A percentile compares a stretch with the other conserved stretches of the same genome.
phyloP scores from a whole-genome alignment of 2,329 filamentous ascomycete species.

The Paracoccidioides lutzii region DNA sequence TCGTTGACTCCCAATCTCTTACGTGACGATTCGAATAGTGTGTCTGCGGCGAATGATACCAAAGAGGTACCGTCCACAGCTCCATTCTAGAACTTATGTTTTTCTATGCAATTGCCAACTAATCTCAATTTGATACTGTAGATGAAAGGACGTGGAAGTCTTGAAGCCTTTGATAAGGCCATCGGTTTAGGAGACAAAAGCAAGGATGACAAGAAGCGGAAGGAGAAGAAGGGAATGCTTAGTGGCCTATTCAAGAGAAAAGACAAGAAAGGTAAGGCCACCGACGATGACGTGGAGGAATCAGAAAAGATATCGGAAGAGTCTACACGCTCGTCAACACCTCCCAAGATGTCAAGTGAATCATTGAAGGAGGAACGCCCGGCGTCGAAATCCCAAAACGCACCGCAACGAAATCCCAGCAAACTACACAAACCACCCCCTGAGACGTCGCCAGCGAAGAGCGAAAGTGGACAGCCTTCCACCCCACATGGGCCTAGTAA shows the following conservation, averaged over 20 bases:
- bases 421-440: slow-evolving; percentile 59
- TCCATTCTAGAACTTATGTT: background rate
- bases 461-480: slow-evolving; percentile 31
- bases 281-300: slow-evolving; percentile 36
- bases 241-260: slow-evolving; percentile 57
- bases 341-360: slow-evolving; percentile 34
- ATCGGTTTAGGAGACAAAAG: slow-evolving; percentile 46
- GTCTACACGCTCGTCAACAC: slow-evolving; percentile 32
- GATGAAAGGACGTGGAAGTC: slow-evolving; percentile 48
- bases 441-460: slow-evolving; percentile 26
- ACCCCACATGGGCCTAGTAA: slow-evolving; percentile 19
- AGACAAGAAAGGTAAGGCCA: slow-evolving; percentile 44
- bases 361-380: slow-evolving; percentile 27
- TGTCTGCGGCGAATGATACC: slow-evolving; percentile 18
- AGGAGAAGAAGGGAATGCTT: slow-evolving; percentile 60
- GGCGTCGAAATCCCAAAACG: slow-evolving; percentile 18
- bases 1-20: slow-evolving; percentile 86
- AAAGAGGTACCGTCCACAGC: slow-evolving; percentile 24
- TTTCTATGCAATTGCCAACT: background rate
- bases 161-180: slow-evolving; percentile 61
- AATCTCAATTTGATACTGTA: slow-evolving; percentile 11
- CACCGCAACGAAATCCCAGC: slow-evolving; percentile 45
- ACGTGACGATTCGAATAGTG: slow-evolving; percentile 54
- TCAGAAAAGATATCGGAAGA: slow-evolving; percentile 51
- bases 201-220: slow-evolving; percentile 66